Evolutionary conservation across 352 stramenopile genomes (phyloP).

Genomic region (Globisporangium echinulatum): DNA sequence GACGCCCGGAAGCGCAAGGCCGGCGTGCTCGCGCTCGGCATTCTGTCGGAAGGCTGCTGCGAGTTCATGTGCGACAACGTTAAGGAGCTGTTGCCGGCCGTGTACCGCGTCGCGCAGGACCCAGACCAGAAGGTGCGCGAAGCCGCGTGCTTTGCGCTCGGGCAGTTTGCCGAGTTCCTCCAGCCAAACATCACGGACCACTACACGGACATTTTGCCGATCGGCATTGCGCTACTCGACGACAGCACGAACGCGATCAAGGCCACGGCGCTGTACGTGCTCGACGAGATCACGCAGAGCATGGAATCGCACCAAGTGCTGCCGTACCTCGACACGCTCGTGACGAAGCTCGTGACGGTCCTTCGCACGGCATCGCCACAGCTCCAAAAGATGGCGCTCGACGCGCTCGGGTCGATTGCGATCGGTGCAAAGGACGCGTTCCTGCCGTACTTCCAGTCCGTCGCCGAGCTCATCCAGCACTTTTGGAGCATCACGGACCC

Average conservation of each 20-base stretch:
- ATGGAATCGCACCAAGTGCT: conserved; percentile 94
- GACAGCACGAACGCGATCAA: conserved; percentile 92
- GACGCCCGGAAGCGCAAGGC: conserved; percentile 93
- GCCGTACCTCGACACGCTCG: conserved; percentile 93
- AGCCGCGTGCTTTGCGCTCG: conserved; percentile 96
- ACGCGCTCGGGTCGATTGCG: conserved; percentile 94
- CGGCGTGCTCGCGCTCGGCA: conserved; percentile 93
- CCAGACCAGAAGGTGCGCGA: conserved; percentile 92
- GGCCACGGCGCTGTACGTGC: conserved; percentile 95
- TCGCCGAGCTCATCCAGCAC: conserved; percentile 78
- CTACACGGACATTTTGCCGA: conserved; percentile 93
- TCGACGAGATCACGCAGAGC: conserved; percentile 98
- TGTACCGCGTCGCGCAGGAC: conserved; percentile 90
- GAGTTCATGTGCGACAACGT: conserved; percentile 95
- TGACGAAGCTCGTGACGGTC: conserved; percentile 93
- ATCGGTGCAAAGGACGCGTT: conserved; percentile 97
- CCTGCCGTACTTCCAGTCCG: conserved; percentile 91
- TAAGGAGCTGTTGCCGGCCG: conserved; percentile 88
- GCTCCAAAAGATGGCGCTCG: conserved; percentile 96
- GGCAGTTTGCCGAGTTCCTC: conserved; percentile 97
- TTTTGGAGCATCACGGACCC: conserved; percentile 92
- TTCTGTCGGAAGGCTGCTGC: conserved; percentile 95
- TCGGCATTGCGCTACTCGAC: conserved; percentile 94
- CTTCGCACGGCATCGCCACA: conserved; percentile 89
- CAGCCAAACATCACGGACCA: conserved; percentile 96